A percentile compares a stretch with the other conserved stretches of the same genome.
Evolutionary conservation across 371 early-diverging fungal species (phyloP).

Genomic region (Mucor mucedo): DNA sequence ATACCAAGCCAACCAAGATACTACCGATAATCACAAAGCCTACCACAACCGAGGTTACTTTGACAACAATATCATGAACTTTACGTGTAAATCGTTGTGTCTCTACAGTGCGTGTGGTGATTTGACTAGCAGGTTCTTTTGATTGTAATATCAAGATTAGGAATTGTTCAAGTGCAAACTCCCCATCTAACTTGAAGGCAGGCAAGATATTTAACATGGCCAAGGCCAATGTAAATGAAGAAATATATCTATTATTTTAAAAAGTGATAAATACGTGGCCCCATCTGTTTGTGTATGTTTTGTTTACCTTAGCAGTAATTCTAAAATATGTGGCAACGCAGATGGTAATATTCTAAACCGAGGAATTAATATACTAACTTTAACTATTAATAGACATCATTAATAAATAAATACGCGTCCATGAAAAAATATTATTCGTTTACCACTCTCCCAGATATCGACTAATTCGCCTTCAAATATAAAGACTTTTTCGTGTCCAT

Average conservation of each 20-base stretch:
- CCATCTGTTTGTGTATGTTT: too few relatives aligned
- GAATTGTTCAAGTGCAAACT: slow-evolving; percentile 62
- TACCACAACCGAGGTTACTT: slow-evolving; percentile 38
- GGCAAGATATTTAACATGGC: slow-evolving; percentile 82
- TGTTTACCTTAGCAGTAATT: slow-evolving; percentile 57
- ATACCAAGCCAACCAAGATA: slow-evolving; percentile 39
- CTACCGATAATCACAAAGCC: slow-evolving; percentile 55
- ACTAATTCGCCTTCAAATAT: slow-evolving; percentile 64
- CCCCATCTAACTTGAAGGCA: slow-evolving; percentile 78
- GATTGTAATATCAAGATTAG: slow-evolving; percentile 33
- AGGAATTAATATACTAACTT: slow-evolving; percentile 66
- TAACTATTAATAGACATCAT: slow-evolving; percentile 43
- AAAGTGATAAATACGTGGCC: neutral
- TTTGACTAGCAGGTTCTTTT: slow-evolving; percentile 8
- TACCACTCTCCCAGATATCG: slow-evolving; percentile 67
- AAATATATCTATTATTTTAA: slow-evolving; percentile 62
- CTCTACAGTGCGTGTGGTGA: slow-evolving; percentile 27
- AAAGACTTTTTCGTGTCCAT: slow-evolving; percentile 37
- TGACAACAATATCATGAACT: slow-evolving; percentile 31
- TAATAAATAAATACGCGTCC: neutral
- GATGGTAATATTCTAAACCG: slow-evolving; percentile 63
- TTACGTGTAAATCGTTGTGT: slow-evolving; percentile 27
- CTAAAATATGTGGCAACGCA: slow-evolving; percentile 62
- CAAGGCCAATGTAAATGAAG: slow-evolving; percentile 79
- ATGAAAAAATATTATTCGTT: slow-evolving; percentile 1